phyloP scores from a whole-genome alignment of 2,329 filamentous ascomycete species.

The Hymenoscyphus occultus region DNA sequence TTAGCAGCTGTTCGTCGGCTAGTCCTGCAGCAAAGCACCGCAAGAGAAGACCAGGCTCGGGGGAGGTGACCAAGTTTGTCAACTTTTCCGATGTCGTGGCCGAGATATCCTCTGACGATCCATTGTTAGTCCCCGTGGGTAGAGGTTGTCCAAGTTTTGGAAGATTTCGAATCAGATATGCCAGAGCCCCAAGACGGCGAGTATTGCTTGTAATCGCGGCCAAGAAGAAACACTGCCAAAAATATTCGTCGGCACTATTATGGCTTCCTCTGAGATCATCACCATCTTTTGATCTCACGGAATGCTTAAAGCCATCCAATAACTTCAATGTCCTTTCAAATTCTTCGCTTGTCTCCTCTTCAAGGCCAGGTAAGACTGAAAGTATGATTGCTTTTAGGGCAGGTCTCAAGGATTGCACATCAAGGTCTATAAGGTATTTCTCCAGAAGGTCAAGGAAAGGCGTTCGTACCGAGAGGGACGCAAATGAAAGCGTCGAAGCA shows the following conservation, averaged over 20 bases:
- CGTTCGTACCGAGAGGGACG: slow-evolving; percentile 84
- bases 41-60: slow-evolving; percentile 86
- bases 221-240: slow-evolving; percentile 97
- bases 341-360: slow-evolving; percentile 96
- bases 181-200: slow-evolving; percentile 79
- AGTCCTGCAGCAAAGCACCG: slow-evolving; percentile 91
- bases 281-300: slow-evolving; percentile 55
- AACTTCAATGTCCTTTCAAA: slow-evolving; percentile 84
- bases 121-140: slow-evolving; percentile 36
- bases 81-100: slow-evolving; percentile 50
- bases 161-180: slow-evolving; percentile 76
- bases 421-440: slow-evolving; percentile 70
- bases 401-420: slow-evolving; percentile 70
- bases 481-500: slow-evolving; percentile 86
- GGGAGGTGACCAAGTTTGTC: slow-evolving; percentile 70
- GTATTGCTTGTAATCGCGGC: slow-evolving; percentile 87
- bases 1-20: slow-evolving; percentile 80
- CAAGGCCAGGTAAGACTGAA: slow-evolving; percentile 83
- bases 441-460: slow-evolving; percentile 83
- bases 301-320: slow-evolving; percentile 71
- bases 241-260: slow-evolving; percentile 74
- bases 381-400: slow-evolving; percentile 88
- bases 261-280: slow-evolving; percentile 51
- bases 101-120: slow-evolving; percentile 29
- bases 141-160: slow-evolving; percentile 61